phyloP scores from a whole-genome alignment of 495 filamentous ascomycete species.

The Cercophora scortea region DNA sequence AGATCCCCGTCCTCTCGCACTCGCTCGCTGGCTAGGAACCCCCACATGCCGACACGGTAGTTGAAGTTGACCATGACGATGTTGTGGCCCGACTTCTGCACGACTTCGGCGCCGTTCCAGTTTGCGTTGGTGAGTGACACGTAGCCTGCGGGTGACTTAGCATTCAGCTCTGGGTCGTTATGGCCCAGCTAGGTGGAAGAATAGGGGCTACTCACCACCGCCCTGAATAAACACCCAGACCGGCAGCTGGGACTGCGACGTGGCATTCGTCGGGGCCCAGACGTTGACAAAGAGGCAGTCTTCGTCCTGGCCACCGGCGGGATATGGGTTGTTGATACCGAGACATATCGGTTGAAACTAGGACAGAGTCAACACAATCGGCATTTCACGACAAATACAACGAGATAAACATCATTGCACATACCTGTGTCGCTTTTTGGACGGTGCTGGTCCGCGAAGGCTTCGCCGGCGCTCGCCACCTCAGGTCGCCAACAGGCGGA shows the following conservation, averaged over 20 bases:
- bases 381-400: not conserved
- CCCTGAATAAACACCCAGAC: slow-evolving; percentile 72
- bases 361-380: not conserved
- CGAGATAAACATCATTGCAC: not conserved
- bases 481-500: slow-evolving; percentile 27
- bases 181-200: not conserved
- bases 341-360: slow-evolving; percentile 46
- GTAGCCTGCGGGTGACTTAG: slow-evolving; percentile 37
- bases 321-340: slow-evolving; percentile 29
- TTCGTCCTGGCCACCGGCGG: slow-evolving; percentile 42
- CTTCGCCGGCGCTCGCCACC: slow-evolving; percentile 33
- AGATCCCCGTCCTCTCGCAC: slow-evolving; percentile 45
- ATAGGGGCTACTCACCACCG: slow-evolving; percentile 37
- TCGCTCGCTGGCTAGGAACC: slow-evolving; percentile 60
- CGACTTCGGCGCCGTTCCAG: slow-evolving; percentile 55
- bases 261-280: slow-evolving; percentile 56
- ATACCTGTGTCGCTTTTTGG: slow-evolving; percentile 18
- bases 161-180: not conserved
- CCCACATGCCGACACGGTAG: slow-evolving; percentile 64
- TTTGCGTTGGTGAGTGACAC: slow-evolving; percentile 55
- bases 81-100: slow-evolving; percentile 47
- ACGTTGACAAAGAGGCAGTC: slow-evolving; percentile 73
- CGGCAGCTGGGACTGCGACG: slow-evolving; percentile 41
- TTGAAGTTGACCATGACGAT: slow-evolving; percentile 72
- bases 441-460: slow-evolving; percentile 14